Evolutionary conservation across 1,284 basidiomycete genomes (phyloP).

Genomic region (Peniophora sp.): DNA sequence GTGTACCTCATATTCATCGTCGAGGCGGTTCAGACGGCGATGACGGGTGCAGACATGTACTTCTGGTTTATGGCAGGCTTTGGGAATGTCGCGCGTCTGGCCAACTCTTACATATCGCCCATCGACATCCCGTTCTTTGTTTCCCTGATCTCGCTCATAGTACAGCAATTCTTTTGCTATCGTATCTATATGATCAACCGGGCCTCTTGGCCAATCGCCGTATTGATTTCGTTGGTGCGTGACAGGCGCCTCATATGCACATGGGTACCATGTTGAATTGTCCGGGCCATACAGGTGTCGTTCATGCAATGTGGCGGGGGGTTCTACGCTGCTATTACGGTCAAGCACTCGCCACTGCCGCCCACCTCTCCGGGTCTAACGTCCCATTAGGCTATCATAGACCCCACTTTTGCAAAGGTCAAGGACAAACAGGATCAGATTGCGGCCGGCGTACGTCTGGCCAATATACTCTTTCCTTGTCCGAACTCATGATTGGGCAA

Average conservation of each 20-base stretch:
- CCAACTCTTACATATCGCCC: neutral
- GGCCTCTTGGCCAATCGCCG: neutral
- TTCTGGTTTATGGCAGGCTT: conserved; percentile 6
- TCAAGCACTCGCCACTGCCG: too few species aligned
- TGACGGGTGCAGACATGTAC: conserved; percentile 5
- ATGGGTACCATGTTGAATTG: neutral
- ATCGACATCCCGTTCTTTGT: conserved; percentile 4
- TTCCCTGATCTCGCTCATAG: conserved; percentile 1
- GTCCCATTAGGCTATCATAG: neutral
- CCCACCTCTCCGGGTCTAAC: too few species aligned
- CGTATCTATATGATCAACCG: conserved; percentile 5
- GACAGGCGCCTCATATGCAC: neutral
- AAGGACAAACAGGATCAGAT: neutral
- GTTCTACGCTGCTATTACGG: neutral
- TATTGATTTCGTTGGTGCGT: conserved; percentile 3
- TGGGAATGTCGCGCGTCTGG: conserved; percentile 1
- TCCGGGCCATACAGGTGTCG: neutral
- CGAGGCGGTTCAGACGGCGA: conserved; percentile 5
- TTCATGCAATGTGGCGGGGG: neutral
- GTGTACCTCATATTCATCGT: conserved; percentile 4
- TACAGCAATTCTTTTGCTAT: conserved; percentile 9
- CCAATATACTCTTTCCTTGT: too few species aligned
- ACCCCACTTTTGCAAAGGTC: neutral
- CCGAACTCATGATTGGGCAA: too few species aligned
- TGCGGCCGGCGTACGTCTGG: neutral